Evolutionary conservation across 768 basidiomycete genomes (phyloP), one percentile per base, ranked within the genome.

Genomic region (Leccinum truebloodii): DNA sequence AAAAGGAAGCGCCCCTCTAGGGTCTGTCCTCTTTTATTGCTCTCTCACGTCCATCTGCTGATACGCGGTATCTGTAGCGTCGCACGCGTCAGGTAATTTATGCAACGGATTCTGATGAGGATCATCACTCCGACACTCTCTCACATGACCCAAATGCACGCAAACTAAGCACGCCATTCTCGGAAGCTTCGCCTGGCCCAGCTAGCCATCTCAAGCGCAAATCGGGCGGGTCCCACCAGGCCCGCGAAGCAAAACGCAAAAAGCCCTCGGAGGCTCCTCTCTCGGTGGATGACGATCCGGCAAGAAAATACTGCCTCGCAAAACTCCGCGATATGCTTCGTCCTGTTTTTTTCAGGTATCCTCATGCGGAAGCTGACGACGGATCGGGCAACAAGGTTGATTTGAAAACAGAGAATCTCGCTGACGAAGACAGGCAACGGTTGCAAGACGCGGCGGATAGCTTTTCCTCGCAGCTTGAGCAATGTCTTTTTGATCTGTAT

Each of bases 251-350:
- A 18, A 69, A 80, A 14, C 86, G 86, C 69, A 78, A 81, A 59
- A 82, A 78, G 67, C 72, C 77, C 22, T 79, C 79, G 32, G 75
- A 78, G 32, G 71, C 72, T 41, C 75, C 76, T 13, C 30, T 74
- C 22, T 66, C 68, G n/a, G 74, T 79, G 1, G 72, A 76, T 6
- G 87, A 87, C n/a, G 92, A 94, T 67, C 85, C 89, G 9, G 81
- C 84, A 0, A 81, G 92, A 63, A 92, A 87, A 70, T 94, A 92
- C 65, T 94, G 92, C 72, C 78, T 90, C 53, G 81, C 82, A 14
- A 92, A 92, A 73, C 75, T 93, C 65, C 83, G 86, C 66, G 88
- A 89, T 52, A 76, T 92, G 62, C 84, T 93, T 72, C 78, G 77
- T 61, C 81, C 86, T 30, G 84, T 94, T 22, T 94, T 90, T 72